Evolutionary conservation across 768 basidiomycete genomes (phyloP), one percentile per base, ranked within the genome.

Genomic region (Polyporus arcularius): DNA sequence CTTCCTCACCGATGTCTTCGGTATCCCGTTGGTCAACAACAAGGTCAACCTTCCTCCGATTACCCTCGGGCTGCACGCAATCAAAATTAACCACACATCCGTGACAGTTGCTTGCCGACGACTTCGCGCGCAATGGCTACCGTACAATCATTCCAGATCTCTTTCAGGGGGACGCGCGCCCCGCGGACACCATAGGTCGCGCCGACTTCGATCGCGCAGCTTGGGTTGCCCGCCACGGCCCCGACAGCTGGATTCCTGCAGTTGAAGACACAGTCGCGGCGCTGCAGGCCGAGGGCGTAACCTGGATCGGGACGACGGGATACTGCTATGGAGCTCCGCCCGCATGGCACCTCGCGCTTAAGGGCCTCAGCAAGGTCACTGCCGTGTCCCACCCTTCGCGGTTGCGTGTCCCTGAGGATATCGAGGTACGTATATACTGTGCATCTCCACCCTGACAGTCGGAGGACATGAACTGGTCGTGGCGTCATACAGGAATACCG

Each of bases 261-360:
- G 52, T 81, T 41, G 76, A 81, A 67, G 69, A 58, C 3, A 75
- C 80, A 42, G 68, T 79, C 39, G 70, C 62, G 2, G 73, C 71
- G 5, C 74, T 82, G 42, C 74, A 73, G 61, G 73, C 58, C 31
- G 47, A 75, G 48, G 77, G 79, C 45, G 73, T 82, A 15, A 73
- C 71, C 2, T 60, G 66, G 14, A 74, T 82, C 57, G 79, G 70
- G 0, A 76, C 77, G 8, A 75, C 74, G 0, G 79, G 79, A 0
- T 80, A 76, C 68, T 81, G 80, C 67, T 76, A 76, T 60, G 77
- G 78, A 35, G 79, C 72, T 4, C 77, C 78, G n/a, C 81, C 79
- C 46, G 68, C 71, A 38, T 76, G 79, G 68, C 74, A 82, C 59
- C 74, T 84, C 45, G 79, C 82, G 0, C 75, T 79, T 53, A 78